A percentile compares a stretch with the other conserved stretches of the same genome.
Evolutionary conservation across 83 land plant species (phyloP).

Genomic region (Picea abies): DNA sequence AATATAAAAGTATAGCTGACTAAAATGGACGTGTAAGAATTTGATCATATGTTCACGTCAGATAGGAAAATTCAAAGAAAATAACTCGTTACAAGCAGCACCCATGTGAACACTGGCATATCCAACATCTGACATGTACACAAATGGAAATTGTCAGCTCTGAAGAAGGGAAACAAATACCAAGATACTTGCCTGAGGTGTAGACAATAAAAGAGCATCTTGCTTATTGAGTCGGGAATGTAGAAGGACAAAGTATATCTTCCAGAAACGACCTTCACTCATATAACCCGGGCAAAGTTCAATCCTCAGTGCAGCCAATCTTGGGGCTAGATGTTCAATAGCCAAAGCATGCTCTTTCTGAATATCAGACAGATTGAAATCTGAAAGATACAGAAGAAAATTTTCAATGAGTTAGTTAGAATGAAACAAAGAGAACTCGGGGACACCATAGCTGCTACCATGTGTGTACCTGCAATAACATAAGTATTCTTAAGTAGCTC

Average conservation of each 20-base stretch:
- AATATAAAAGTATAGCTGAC: background rate
- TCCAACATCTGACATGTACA: background rate
- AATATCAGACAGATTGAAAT: too few species aligned
- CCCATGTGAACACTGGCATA: background rate
- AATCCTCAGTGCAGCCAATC: constrained; percentile 64
- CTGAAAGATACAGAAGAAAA: constrained; percentile 25
- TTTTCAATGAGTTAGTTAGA: background rate
- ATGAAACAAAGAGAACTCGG: background rate
- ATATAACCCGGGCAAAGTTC: constrained; percentile 83
- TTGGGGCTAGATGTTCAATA: constrained; percentile 58
- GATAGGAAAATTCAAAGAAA: too few species aligned
- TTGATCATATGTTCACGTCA: too few species aligned
- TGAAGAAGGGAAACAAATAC: background rate
- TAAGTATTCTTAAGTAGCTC: background rate
- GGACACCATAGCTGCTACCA: background rate
- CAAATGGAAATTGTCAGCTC: background rate
- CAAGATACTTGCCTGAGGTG: constrained; percentile 62
- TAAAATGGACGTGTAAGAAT: background rate
- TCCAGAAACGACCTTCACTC: constrained; percentile 85
- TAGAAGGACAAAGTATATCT: constrained; percentile 82
- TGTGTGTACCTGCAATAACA: background rate
- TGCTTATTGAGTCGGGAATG: constrained; percentile 78
- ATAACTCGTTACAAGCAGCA: background rate
- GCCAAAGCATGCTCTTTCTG: background rate
- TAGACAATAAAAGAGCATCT: constrained; percentile 71